Evolutionary conservation across 2,329 filamentous ascomycete species (phyloP), one percentile per base, ranked within the genome.

Genomic region (Fonsecaea multimorphosa): DNA sequence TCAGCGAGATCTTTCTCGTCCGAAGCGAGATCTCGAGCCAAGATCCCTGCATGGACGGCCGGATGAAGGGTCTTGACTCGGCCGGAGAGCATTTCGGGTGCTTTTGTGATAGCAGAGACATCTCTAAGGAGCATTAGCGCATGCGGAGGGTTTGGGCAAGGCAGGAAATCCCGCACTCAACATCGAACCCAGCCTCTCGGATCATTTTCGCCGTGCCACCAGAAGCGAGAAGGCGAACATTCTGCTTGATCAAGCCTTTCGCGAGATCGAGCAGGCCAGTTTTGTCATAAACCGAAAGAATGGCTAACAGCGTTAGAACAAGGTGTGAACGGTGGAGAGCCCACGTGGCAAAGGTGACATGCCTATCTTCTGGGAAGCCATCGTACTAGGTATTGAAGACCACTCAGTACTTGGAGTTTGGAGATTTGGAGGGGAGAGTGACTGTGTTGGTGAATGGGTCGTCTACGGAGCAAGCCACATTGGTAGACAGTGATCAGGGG

Each of bases 211-310:
- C 90, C 55, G 95, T 99, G 74, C 95, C 95, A 66, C 95, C 95
- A 64, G 94, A 98, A 61, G 95, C 95, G 65, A 99, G 86, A 71
- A 99, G 89, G 73, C 93, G 91, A 73, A 97, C 91, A 87, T 95
- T 90, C 76, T 96, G 87, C 84, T 94, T 87, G 76, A 91, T 86
- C 58, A 97, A 87, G 73, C 93, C 93, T 81, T 96, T 96, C 74
- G 93, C 92, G 73, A 97, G 85, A 81, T 97, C 93, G 72, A 97
- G 83, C 72, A 97, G 87, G 67, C 93, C 95, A 63, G 94, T 98
- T 89, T 99, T 99, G 86, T 99, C 92, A 78, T 95, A 98, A 84
- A 98, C 95, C 72, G 94, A 98, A 78, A 99, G 86, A 77, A 99
- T 98, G 72, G 95, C 95, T 84, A 54, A 51, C 14, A 9, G 14